Base-by-base conservation (phyloP, 352 stramenopile genomes). In the Globisporangium recalcitrans region DNA sequence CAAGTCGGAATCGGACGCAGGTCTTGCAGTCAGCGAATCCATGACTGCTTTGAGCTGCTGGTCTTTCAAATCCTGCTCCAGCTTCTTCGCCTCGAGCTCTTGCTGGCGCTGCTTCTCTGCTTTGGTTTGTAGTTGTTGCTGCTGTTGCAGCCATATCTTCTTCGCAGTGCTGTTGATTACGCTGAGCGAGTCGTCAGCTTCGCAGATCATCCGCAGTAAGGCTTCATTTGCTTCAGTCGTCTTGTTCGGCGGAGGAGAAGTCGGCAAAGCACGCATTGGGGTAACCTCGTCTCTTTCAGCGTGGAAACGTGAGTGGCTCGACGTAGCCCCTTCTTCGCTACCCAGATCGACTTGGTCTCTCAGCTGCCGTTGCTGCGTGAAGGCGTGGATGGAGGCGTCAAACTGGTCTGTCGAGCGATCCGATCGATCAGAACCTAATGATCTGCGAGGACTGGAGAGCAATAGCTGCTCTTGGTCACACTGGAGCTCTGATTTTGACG, bases 131-230 rank as follows among this genome's bases (percentile, higher is more conserved):
- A 54, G 51, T 44, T 53, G 62, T 24, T 82, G 64, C 49, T 88
- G 80, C 54, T 89, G 68, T 8, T 75, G 27, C 9, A 73, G 57
- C 54, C 77, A 88, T 13, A 86, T n/a, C 22, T 70, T 70, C 46
- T 76, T 74, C 21, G 82, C 82, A 27, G 70, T 65, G 29, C 74
- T 63, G 22, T 90, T 72, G 47, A 91, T 73, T 9, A 91, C 80
- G 60, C 80, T 91, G 8, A 91, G 71, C n/a, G 82, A 88, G 59
- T 90, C 82, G 29, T 91, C 80, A 2, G 75, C 76, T 40, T 86
- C 78, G 29, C 70, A 61, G 21, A 90, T 72, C 4, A 91, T 60
- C 21, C 65, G 62, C 24, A 82, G 49, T 2, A 91, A 68, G 21
- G 51, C 63, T 48, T 70, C 69, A 21, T 73, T 62, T 21, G 62